Conservation (phyloP, 192 early-diverging fungal species). For the Dissophora ornata region DNA sequence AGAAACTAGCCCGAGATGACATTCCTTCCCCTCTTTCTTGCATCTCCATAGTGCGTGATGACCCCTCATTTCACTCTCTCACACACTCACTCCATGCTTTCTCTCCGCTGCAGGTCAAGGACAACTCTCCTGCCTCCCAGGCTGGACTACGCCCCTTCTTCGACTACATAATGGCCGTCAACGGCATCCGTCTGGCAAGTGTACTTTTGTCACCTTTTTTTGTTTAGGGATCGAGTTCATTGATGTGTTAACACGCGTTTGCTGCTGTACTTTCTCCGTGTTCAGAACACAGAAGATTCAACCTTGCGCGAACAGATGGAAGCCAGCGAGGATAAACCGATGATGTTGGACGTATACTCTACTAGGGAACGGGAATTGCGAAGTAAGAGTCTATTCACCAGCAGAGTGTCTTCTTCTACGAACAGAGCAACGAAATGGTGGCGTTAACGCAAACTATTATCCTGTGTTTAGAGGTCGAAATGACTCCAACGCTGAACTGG, state of each 20-base stretch:
- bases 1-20: no score
- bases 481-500: constrained; percentile 54
- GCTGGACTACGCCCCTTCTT: constrained; percentile 79
- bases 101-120: constrained; percentile 65
- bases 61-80: no score
- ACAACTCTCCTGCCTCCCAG: constrained; percentile 70
- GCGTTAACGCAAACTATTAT: no score
- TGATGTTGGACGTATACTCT: constrained; percentile 66
- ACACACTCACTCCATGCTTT: background rate
- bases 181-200: constrained; percentile 61
- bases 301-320: constrained; percentile 56
- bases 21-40: no score
- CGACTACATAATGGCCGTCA: constrained; percentile 76
- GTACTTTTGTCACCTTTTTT: background rate
- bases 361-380: constrained; percentile 65
- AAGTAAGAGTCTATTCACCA: constrained; percentile 31
- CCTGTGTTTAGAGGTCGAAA: constrained; percentile 44
- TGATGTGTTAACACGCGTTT: no score
- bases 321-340: constrained; percentile 53
- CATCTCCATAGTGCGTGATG: no score
- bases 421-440: background rate
- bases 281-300: constrained; percentile 46
- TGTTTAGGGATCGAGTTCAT: no score
- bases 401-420: no score
- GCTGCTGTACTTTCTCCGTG: background rate